Evolutionary conservation across 495 filamentous ascomycete genomes (phyloP).

Genomic region (Podospora appendiculata): DNA sequence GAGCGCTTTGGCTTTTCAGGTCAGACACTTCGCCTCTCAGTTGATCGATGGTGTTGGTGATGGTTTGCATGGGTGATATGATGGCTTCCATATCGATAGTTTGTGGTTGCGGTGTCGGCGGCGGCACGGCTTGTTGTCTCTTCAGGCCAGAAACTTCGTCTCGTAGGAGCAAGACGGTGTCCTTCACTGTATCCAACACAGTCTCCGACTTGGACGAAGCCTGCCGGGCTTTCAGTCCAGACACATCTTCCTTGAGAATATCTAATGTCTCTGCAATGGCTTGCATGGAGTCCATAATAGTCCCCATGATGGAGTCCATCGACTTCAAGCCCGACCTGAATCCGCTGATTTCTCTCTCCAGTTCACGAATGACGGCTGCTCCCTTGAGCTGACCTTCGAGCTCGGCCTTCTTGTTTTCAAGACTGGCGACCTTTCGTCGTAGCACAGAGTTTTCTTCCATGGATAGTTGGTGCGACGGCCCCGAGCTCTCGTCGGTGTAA

Average conservation of each 20-base stretch:
- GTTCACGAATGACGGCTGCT: neutral
- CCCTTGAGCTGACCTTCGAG: slow-evolving; percentile 1
- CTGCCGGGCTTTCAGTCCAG: neutral
- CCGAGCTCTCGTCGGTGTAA: neutral
- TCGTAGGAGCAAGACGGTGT: neutral
- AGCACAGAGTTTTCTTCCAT: neutral
- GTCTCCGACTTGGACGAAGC: neutral
- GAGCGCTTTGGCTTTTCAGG: neutral
- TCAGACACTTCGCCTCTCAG: neutral
- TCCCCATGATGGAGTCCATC: slow-evolving; percentile 1
- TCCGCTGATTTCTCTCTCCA: slow-evolving; percentile 3
- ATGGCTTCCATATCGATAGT: neutral
- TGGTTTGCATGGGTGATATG: neutral
- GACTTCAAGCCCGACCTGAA: slow-evolving; percentile 3
- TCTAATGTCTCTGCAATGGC: slow-evolving; percentile 8
- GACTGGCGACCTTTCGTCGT: neutral
- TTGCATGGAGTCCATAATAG: slow-evolving; percentile 17
- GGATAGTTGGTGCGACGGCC: neutral
- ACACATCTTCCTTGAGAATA: slow-evolving; percentile 1
- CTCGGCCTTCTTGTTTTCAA: neutral
- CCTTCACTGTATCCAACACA: neutral
- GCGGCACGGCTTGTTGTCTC: neutral
- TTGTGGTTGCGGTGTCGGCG: neutral
- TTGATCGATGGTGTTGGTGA: neutral
- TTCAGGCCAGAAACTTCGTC: neutral